These are phyloP conservation scores for Fistulina hepatica DNA, from an alignment of 1,284 basidiomycete genomes.

Conservation along the genomic window DNA sequence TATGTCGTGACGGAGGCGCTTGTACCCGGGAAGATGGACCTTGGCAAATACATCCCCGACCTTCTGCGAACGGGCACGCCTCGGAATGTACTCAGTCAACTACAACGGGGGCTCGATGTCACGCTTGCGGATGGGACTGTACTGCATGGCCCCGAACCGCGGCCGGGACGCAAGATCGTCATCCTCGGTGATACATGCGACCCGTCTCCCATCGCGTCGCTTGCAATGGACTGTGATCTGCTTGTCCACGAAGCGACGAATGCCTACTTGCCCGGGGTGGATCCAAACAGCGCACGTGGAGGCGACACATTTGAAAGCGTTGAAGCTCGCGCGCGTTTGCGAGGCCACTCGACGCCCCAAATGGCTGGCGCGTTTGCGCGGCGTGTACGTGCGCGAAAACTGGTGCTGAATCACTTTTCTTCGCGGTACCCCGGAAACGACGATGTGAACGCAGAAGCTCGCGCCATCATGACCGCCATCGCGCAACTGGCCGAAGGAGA, in stretches of 20 bases:
- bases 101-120: slow-evolving; percentile 64
- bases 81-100: slow-evolving; percentile 54
- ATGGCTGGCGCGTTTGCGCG: slow-evolving; percentile 83
- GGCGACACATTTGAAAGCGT: slow-evolving; percentile 53
- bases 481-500: slow-evolving; percentile 39
- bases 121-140: slow-evolving; percentile 69
- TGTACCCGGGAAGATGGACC: slow-evolving; percentile 67
- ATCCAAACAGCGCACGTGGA: slow-evolving; percentile 43
- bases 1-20: slow-evolving; percentile 72
- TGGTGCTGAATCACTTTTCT: slow-evolving; percentile 84
- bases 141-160: slow-evolving; percentile 58
- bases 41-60: slow-evolving; percentile 49
- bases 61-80: slow-evolving; percentile 64
- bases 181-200: slow-evolving; percentile 79
- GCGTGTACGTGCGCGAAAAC: slow-evolving; percentile 47
- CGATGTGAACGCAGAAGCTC: slow-evolving; percentile 36
- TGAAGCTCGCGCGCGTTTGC: slow-evolving; percentile 55
- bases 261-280: slow-evolving; percentile 68
- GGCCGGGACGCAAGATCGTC: slow-evolving; percentile 63
- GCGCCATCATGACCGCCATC: slow-evolving; percentile 51
- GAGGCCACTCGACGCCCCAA: slow-evolving; percentile 89
- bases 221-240: slow-evolving; percentile 55
- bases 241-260: slow-evolving; percentile 88
- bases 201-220: slow-evolving; percentile 47
- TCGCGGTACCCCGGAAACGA: slow-evolving; percentile 49